Conservation (phyloP, 2,329 filamentous ascomycete genomes). For the Fusarium subglutinans region DNA sequence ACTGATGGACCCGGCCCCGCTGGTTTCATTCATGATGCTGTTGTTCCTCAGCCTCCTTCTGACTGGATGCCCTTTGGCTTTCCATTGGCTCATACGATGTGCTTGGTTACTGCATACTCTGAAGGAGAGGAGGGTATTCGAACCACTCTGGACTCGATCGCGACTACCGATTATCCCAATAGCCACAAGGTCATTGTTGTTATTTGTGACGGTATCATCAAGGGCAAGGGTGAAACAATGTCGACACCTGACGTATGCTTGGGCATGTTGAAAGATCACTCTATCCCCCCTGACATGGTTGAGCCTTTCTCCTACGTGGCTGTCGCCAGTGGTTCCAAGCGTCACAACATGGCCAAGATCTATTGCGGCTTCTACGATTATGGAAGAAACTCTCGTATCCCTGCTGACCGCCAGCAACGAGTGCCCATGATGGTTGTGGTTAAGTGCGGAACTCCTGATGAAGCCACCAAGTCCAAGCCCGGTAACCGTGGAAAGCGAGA, state of each 20-base stretch:
- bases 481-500: conserved; percentile 98
- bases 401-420: conserved; percentile 88
- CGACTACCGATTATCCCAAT: conserved; percentile 98
- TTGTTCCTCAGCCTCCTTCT: conserved; percentile 93
- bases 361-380: conserved; percentile 99
- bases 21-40: conserved; percentile 95
- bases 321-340: conserved; percentile 92
- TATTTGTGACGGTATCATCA: conserved; percentile 97
- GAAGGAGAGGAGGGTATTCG: conserved; percentile 93
- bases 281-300: conserved; percentile 81
- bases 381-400: conserved; percentile 80
- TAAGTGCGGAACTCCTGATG: conserved; percentile 93
- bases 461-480: conserved; percentile 82
- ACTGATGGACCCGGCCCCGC: conserved; percentile 81
- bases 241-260: conserved; percentile 92
- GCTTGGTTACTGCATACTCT: conserved; percentile 95
- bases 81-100: conserved; percentile 91
- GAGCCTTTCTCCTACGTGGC: conserved; percentile 95
- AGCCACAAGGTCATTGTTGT: conserved; percentile 98
- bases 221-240: conserved; percentile 86
- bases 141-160: conserved; percentile 94
- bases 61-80: conserved; percentile 99
- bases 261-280: conserved; percentile 93
- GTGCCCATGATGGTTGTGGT: conserved; percentile 98
- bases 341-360: conserved; percentile 99